These are phyloP conservation scores for Rhododendron simsii DNA, from an alignment of 148 eudicot genomes.

Conservation along the genomic window DNA sequence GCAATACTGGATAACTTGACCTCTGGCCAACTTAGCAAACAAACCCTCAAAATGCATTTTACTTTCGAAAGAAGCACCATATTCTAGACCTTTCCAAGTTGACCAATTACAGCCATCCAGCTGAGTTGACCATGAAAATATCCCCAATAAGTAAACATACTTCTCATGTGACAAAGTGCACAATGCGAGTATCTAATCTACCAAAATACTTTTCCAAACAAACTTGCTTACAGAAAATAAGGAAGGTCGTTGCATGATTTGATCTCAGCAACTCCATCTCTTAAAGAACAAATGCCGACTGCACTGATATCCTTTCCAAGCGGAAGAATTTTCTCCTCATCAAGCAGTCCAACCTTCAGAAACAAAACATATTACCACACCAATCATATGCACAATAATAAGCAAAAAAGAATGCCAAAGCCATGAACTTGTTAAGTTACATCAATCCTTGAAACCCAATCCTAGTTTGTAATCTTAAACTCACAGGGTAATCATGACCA, in stretches of 20 bases:
- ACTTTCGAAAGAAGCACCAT: background rate
- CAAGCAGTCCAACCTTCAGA: slow-evolving; percentile 70
- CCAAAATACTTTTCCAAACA: background rate
- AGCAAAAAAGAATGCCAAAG: background rate
- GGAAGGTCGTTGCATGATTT: slow-evolving; percentile 76
- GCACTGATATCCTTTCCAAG: slow-evolving; percentile 83
- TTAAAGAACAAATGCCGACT: slow-evolving; percentile 62
- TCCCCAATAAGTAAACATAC: background rate
- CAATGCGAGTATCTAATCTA: background rate
- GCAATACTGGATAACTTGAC: background rate
- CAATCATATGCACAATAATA: background rate
- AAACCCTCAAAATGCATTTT: background rate
- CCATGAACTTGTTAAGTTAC: background rate
- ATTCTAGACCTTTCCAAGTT: background rate
- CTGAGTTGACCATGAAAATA: background rate
- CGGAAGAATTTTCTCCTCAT: slow-evolving; percentile 90
- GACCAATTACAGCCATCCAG: background rate
- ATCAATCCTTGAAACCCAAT: background rate
- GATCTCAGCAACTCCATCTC: slow-evolving; percentile 55
- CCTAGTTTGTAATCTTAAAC: slow-evolving; percentile 18
- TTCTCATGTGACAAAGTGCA: background rate
- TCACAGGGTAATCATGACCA: slow-evolving; percentile 83
- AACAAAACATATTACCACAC: background rate
- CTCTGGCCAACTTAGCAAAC: background rate
- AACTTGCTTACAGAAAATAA: slow-evolving; percentile 61